phyloP scores from a whole-genome alignment of 1,284 basidiomycete genomes.

The Ceratobasidium papillatum region DNA sequence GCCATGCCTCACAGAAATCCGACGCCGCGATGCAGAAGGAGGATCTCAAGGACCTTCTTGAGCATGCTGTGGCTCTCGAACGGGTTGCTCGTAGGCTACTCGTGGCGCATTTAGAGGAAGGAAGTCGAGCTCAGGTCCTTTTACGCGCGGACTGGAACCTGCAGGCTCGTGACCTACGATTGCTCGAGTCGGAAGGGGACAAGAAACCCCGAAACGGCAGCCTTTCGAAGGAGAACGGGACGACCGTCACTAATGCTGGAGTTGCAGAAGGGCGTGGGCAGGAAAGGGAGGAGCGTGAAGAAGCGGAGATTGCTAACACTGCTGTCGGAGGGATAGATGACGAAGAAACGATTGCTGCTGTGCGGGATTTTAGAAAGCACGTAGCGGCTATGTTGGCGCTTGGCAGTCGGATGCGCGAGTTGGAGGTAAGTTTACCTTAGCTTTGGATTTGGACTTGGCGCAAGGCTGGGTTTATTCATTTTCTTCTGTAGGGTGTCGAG shows the following conservation, averaged over 20 bases:
- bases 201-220: neutral
- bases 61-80: constrained; percentile 44
- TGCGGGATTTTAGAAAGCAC: constrained; percentile 40
- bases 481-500: constrained; percentile 10
- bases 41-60: constrained; percentile 39
- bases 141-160: constrained; percentile 49
- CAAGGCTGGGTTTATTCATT: neutral
- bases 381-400: constrained; percentile 40
- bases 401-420: constrained; percentile 40
- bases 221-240: neutral
- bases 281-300: constrained; percentile 42
- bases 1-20: neutral
- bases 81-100: constrained; percentile 43
- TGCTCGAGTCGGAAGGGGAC: constrained; percentile 33
- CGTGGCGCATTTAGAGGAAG: constrained; percentile 43
- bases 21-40: constrained; percentile 32
- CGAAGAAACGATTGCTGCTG: constrained; percentile 40
- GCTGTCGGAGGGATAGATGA: constrained; percentile 41
- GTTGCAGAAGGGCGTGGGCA: constrained; percentile 16
- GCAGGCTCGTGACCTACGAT: constrained; percentile 46
- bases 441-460: neutral
- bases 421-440: constrained; percentile 28
- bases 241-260: constrained; percentile 7
- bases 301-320: constrained; percentile 29
- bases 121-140: constrained; percentile 44